Base-by-base conservation (phyloP, 2,329 filamentous ascomycete species). In the Tolypocladium cylindrosporum region DNA sequence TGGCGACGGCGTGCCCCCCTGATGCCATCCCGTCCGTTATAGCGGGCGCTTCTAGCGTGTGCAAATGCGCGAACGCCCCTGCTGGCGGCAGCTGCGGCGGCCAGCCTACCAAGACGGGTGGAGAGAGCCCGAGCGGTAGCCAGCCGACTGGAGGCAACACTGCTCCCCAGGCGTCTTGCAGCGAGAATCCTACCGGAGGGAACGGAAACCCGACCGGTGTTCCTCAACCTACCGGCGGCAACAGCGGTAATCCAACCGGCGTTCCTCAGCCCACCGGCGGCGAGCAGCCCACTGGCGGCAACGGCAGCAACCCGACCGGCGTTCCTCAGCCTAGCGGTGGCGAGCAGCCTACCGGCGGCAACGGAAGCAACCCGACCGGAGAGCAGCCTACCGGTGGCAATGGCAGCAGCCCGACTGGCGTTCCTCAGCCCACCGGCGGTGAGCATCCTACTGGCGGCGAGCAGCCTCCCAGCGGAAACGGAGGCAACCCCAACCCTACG, bases 1-100 rank as follows among this genome's bases (percentile, higher is more conserved):
- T 70, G 13, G 61, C 63, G 1, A 68, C 63, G 0, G 65, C 63
- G 3, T 70, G 68, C 43, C 63, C 61, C 1, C 50, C 63, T 7
- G 61, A 58, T 3, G 63, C 63, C 1, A 58, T 69, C 27, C 61
- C 60, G 16, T 65, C 60, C 27, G 65, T 70, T 6, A 66, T 69
- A 42, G 58, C 58, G 14, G 69, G 68, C 10, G 68, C 68, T 3
- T 60, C 56, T 39, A 61, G 59, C 6, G 64, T 67, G 1, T 66
- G 65, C 48, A 62, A 61, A 21, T 67, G 62, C 36, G 62, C 59
- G 6, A 58, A 55, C 4, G 61, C 59, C 11, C 57, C 60, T 4
- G 54, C 50, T 9, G 59, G 61, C 14, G 57, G 53, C 31, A 52
- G 40, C 52, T 57, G 58, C 24, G 57, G 36, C 3, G 58, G 51